These are phyloP conservation scores for Penicillium paxilli DNA, from an alignment of 495 filamentous ascomycete species.

Conservation along the genomic window DNA sequence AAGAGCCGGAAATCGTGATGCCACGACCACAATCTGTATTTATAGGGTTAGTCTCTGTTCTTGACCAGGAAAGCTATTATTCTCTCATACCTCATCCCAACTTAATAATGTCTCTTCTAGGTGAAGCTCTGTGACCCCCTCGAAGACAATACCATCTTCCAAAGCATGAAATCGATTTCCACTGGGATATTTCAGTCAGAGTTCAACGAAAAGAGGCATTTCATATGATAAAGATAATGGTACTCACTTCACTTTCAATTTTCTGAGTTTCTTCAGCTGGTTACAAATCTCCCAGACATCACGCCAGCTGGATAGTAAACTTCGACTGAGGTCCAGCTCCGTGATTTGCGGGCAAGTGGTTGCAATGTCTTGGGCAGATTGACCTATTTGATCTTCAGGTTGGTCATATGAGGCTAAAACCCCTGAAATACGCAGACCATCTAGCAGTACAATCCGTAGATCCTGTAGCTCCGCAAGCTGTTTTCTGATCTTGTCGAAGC, in stretches of 20 bases:
- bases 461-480: slow-evolving; percentile 76
- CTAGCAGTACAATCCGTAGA: slow-evolving; percentile 77
- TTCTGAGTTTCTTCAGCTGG: slow-evolving; percentile 60
- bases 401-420: slow-evolving; percentile 33
- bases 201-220: background rate
- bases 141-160: slow-evolving; percentile 46
- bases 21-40: slow-evolving; percentile 37
- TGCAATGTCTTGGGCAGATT: slow-evolving; percentile 29
- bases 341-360: slow-evolving; percentile 59
- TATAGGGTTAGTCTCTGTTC: slow-evolving; percentile 3
- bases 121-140: slow-evolving; percentile 64
- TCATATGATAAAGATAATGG: background rate
- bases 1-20: slow-evolving; percentile 59
- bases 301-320: slow-evolving; percentile 67
- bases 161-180: slow-evolving; percentile 71
- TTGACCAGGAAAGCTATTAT: background rate
- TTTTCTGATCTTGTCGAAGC: slow-evolving; percentile 87
- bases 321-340: slow-evolving; percentile 85
- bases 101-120: slow-evolving; percentile 70
- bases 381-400: slow-evolving; percentile 30
- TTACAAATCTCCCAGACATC: slow-evolving; percentile 70
- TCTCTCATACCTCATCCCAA: slow-evolving; percentile 65
- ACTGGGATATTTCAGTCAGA: slow-evolving; percentile 48
- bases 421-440: slow-evolving; percentile 63
- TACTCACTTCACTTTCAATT: slow-evolving; percentile 69